phyloP scores from a whole-genome alignment of 768 basidiomycete genomes.

The Cystobasidium ongulense region DNA sequence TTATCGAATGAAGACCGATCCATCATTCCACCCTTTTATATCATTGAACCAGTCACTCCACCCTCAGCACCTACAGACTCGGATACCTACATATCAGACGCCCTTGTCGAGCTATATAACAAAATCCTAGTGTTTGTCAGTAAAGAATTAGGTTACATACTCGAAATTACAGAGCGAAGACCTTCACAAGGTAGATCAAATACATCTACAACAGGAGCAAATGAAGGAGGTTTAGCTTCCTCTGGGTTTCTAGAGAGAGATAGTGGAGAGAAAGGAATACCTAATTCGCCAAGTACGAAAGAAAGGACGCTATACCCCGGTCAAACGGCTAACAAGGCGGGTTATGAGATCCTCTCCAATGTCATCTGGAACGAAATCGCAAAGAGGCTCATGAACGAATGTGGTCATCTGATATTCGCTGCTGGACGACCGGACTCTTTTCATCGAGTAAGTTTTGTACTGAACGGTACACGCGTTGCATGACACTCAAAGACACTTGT shows the following conservation, averaged over 20 bases:
- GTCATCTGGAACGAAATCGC: constrained; percentile 84
- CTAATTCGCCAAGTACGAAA: constrained; percentile 18
- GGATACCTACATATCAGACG: constrained; percentile 47
- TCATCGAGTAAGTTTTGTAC: constrained; percentile 62
- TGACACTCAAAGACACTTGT: no score
- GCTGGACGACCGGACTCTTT: constrained; percentile 84
- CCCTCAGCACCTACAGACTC: neutral
- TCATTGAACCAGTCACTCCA: neutral
- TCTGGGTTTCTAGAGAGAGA: neutral
- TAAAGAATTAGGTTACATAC: constrained; percentile 62
- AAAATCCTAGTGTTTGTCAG: constrained; percentile 72
- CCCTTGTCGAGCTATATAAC: constrained; percentile 70
- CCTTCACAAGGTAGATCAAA: constrained; percentile 35
- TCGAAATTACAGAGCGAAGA: constrained; percentile 68
- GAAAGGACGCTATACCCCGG: constrained; percentile 16
- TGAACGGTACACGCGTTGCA: no score
- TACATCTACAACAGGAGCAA: neutral
- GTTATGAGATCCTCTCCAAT: constrained; percentile 76
- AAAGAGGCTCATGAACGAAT: constrained; percentile 68
- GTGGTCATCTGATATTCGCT: constrained; percentile 77
- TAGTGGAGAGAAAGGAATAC: neutral
- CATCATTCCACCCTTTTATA: constrained; percentile 15
- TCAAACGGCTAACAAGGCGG: constrained; percentile 34
- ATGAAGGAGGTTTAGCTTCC: neutral
- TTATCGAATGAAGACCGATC: constrained; percentile 3